A percentile compares a stretch with the other conserved stretches of the same genome.
Conservation (phyloP, 495 filamentous ascomycete genomes). For the Astrothelium macrocarpum region DNA sequence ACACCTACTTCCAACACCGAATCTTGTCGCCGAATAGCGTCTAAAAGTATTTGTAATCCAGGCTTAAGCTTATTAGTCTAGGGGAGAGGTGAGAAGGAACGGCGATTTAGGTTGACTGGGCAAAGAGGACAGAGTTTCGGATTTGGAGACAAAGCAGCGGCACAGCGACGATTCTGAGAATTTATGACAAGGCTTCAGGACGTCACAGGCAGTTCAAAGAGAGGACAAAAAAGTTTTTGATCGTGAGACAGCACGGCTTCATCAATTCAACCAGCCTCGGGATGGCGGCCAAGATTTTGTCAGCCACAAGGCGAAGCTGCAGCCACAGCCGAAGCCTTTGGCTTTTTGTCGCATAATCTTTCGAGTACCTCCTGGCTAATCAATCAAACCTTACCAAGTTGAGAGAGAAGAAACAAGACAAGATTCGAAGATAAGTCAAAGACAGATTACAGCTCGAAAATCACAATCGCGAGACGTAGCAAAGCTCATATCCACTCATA, state of each 20-base stretch:
- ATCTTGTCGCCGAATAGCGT: neutral
- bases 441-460: no score
- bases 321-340: neutral
- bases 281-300: constrained; percentile 1
- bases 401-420: no score
- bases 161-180: neutral
- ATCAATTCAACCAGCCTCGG: neutral
- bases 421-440: no score
- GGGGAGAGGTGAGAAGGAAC: neutral
- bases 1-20: neutral
- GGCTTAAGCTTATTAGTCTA: neutral
- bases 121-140: neutral
- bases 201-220: neutral
- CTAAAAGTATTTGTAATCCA: neutral
- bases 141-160: neutral
- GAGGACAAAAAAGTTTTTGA: neutral
- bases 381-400: neutral
- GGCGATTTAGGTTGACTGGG: neutral
- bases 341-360: neutral
- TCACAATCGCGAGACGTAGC: no score
- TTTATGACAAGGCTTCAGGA: neutral
- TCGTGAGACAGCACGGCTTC: neutral
- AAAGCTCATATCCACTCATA: no score
- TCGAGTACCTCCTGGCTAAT: neutral
- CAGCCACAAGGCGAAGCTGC: neutral